Evolutionary conservation across 225 moss, liverwort and hornwort genomes (phyloP).

Genomic region (Polytrichum commune): DNA sequence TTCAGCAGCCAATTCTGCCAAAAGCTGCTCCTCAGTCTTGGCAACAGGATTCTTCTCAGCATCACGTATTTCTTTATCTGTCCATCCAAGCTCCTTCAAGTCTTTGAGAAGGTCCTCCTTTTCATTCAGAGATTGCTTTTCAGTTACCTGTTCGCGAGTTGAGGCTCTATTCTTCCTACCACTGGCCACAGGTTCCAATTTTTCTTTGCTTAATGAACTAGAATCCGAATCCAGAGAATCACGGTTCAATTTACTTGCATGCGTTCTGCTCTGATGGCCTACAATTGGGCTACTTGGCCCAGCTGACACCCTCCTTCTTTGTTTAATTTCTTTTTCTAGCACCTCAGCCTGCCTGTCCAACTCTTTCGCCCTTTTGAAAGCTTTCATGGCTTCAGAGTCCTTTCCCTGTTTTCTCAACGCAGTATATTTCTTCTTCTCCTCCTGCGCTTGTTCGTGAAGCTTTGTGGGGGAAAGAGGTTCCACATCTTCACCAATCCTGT

Average conservation of each 20-base stretch:
- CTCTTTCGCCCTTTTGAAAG: conserved; percentile 90
- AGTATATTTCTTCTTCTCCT: conserved; percentile 69
- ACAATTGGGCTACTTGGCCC: conserved; percentile 31
- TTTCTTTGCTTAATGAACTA: conserved; percentile 14
- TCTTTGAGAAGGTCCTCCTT: conserved; percentile 68
- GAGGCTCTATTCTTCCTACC: conserved; percentile 38
- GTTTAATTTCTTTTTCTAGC: conserved; percentile 66
- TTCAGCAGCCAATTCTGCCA: conserved; percentile 74
- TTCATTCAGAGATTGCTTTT: conserved; percentile 38
- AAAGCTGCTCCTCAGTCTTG: conserved; percentile 71
- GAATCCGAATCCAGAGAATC: conserved; percentile 25
- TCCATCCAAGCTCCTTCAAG: conserved; percentile 91
- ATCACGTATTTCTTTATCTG: conserved; percentile 82
- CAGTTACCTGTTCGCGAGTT: conserved; percentile 40
- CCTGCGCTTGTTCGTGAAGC: conserved; percentile 64
- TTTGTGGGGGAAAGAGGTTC: conserved; percentile 53
- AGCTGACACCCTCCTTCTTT: conserved; percentile 51
- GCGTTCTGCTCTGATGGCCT: conserved; percentile 25
- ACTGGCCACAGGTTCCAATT: conserved; percentile 33
- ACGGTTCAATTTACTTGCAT: conserved; percentile 25
- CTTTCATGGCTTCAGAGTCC: conserved; percentile 77
- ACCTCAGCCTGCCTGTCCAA: conserved; percentile 89
- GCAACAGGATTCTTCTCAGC: conserved; percentile 62
- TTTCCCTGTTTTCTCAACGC: conserved; percentile 79
- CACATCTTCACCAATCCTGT: conserved; percentile 28